Conservation (phyloP, 2,329 filamentous ascomycete genomes). For the Cryphonectria radicalis region DNA sequence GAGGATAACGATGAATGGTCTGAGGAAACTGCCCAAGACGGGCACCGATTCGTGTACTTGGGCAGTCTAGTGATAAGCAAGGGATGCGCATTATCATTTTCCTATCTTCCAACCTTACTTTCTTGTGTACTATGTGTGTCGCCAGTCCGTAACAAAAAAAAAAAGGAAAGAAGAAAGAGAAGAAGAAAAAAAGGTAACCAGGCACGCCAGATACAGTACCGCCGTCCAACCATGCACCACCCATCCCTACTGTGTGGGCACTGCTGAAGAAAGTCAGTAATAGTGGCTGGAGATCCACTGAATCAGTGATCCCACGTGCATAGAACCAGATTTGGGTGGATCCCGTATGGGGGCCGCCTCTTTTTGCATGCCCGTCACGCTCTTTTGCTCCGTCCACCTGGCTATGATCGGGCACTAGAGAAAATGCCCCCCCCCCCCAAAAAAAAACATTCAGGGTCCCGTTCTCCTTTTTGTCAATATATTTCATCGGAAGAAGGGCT, state of each 20-base stretch:
- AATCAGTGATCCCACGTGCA: neutral
- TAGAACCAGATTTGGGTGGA: neutral
- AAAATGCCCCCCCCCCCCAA: neutral
- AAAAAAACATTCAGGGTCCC: neutral
- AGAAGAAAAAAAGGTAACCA: neutral
- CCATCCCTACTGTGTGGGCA: too few relatives aligned
- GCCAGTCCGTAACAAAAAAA: neutral
- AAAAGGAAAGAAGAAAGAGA: neutral
- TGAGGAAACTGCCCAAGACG: neutral
- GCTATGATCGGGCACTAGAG: neutral
- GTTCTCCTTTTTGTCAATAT: neutral
- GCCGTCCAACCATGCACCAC: neutral
- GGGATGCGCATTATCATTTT: neutral
- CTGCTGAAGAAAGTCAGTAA: neutral
- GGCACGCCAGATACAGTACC: neutral
- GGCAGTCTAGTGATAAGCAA: neutral
- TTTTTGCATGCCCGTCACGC: neutral
- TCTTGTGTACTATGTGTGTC: neutral
- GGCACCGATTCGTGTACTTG: neutral
- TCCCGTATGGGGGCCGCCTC: neutral
- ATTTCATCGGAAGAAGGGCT: neutral
- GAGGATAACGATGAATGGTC: neutral
- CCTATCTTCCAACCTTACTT: neutral
- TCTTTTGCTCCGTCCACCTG: neutral
- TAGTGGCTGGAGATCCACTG: neutral